Evolutionary conservation across 441 rosid species (phyloP).

Genomic region (Lepidium campestre): DNA sequence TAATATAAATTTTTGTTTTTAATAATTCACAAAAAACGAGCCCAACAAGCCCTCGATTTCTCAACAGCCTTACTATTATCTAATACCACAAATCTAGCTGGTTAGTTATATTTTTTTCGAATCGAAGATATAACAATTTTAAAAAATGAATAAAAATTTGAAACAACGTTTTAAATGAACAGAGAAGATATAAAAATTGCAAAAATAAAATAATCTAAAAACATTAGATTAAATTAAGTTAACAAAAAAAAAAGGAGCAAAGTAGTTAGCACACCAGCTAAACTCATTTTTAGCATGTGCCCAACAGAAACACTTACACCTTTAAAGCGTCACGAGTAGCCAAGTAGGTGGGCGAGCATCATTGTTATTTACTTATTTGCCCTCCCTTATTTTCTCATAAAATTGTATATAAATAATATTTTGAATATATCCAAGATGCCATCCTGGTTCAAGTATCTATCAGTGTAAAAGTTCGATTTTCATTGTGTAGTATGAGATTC

Average conservation of each 20-base stretch:
- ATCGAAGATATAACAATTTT: too few species aligned
- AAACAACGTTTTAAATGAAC: not conserved
- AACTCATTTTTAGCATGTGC: slow-evolving; percentile 17
- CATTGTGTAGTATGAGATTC: not conserved
- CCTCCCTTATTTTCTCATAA: not conserved
- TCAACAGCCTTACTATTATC: too few species aligned
- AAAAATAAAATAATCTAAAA: too few species aligned
- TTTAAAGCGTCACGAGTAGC: not conserved
- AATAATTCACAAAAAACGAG: too few species aligned
- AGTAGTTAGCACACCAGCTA: slow-evolving; percentile 11
- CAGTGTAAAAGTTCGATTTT: slow-evolving; percentile 11
- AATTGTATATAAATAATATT: not conserved
- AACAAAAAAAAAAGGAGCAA: not conserved
- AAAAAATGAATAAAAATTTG: too few species aligned
- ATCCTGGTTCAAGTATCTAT: slow-evolving; percentile 1
- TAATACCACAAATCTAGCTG: too few species aligned
- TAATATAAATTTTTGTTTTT: too few species aligned
- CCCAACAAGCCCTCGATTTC: too few species aligned
- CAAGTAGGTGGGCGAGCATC: slow-evolving; percentile 11
- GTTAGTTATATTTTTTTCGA: too few species aligned
- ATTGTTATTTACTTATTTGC: not conserved
- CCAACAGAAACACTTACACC: not conserved
- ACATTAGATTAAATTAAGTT: not conserved
- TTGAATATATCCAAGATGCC: slow-evolving; percentile 16
- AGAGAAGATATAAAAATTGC: not conserved